Evolutionary conservation across 257 asterid species (phyloP), one percentile per base, ranked within the genome.

Genomic region (Solanum sparsipilum): DNA sequence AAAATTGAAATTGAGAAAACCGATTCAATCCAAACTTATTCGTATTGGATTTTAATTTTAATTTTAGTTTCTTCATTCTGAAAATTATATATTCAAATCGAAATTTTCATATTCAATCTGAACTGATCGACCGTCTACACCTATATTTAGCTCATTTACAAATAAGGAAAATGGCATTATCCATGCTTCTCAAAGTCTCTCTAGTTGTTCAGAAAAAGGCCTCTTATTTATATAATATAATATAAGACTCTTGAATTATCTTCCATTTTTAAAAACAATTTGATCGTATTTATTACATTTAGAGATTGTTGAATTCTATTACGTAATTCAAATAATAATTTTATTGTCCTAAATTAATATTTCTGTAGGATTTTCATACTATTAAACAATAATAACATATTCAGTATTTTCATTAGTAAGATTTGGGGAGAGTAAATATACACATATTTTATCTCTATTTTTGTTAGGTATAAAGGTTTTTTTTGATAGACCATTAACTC

Each of bases 341-440:
- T 52, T 52, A 52, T 18, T 52, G 63, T 52, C 63, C 9, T 15
- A 52, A 52, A 18, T 52, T 20, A 52, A 52, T 52, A 52, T 16
- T 48, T 48, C 0, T 15, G 60, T 16, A 48, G 23, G 9, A 52
- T 52, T 16, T 52, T 16, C 4, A 52, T 52, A 52, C 9, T 52
- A 16, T 52, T 2, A 16, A 16, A 52, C 1, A 16, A 52, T 16
- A 52, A 52, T 18, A 16, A 52, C n/a, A 52, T 52, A 52, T 16
- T 52, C 23, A 52, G 63, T 52, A 52, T 52, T 20, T 52, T 52
- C 0, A 52, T 52, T 0, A 52, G 23, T 16, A 16, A 5, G 0
- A 16, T 52, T 46, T 52, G 0, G 4, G 1, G n/a, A n/a, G 9
- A 52, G n/a, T 52, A 0, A 0, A 16, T 52, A 0, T 52, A 52